phyloP scores from a whole-genome alignment of 345 rosid genomes.

The Odontarrhena argentea region DNA sequence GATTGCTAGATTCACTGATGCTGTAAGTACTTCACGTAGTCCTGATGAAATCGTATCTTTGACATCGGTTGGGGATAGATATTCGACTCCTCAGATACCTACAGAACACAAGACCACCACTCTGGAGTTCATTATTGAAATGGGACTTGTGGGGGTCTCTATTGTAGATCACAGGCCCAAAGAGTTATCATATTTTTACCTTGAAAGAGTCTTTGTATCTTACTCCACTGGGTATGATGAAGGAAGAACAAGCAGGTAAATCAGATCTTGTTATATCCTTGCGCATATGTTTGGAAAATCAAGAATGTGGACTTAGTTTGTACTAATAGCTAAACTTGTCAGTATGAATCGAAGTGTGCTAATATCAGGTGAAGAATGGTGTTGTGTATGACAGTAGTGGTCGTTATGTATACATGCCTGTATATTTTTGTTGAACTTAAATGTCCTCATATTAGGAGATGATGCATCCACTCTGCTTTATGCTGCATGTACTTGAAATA shows the following conservation, averaged over 20 bases:
- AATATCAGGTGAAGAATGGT: slow-evolving; percentile 11
- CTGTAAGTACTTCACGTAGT: slow-evolving; percentile 40
- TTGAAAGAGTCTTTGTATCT: slow-evolving; percentile 77
- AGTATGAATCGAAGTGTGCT: slow-evolving; percentile 14
- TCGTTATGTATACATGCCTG: slow-evolving; percentile 11
- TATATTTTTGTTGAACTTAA: slow-evolving; percentile 8
- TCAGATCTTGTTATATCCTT: background rate
- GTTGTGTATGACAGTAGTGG: slow-evolving; percentile 11
- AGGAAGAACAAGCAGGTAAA: slow-evolving; percentile 91
- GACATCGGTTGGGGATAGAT: slow-evolving; percentile 50
- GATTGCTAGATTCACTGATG: slow-evolving; percentile 68
- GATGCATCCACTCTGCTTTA: slow-evolving; percentile 11
- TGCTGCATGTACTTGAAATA: slow-evolving; percentile 9
- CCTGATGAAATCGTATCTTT: slow-evolving; percentile 47
- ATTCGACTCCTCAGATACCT: slow-evolving; percentile 46
- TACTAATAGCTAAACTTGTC: slow-evolving; percentile 5
- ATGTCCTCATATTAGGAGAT: slow-evolving; percentile 7
- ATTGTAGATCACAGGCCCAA: slow-evolving; percentile 84
- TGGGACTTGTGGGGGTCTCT: slow-evolving; percentile 91
- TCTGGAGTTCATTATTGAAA: slow-evolving; percentile 77
- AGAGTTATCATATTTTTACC: slow-evolving; percentile 74
- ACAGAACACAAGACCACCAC: slow-evolving; percentile 49
- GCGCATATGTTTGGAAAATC: slow-evolving; percentile 6
- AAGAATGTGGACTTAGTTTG: slow-evolving; percentile 9
- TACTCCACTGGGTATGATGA: slow-evolving; percentile 92